Evolutionary conservation across 495 filamentous ascomycete species (phyloP).

Genomic region (Aspergillus nidulans): DNA sequence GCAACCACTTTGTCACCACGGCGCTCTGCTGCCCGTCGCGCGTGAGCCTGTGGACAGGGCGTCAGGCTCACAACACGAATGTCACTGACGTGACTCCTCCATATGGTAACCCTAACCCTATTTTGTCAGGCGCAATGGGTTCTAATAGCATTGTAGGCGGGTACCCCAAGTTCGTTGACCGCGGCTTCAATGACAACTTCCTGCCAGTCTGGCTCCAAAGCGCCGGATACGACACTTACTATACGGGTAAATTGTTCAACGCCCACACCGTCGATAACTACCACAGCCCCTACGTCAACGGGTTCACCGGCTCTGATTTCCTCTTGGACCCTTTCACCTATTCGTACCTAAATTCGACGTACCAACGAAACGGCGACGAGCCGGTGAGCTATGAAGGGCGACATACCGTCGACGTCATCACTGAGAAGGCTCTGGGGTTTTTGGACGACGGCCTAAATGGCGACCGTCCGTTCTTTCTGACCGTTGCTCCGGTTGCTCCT

Average conservation of each 20-base stretch:
- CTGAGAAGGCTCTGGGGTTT: conserved; percentile 50
- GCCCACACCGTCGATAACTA: conserved; percentile 51
- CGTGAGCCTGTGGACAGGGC: conserved; percentile 55
- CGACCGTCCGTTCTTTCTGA: conserved; percentile 62
- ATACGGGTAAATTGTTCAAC: conserved; percentile 64
- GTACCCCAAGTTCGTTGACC: conserved; percentile 59
- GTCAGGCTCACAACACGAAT: conserved; percentile 64
- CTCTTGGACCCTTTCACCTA: conserved; percentile 63
- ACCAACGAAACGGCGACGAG: conserved; percentile 50
- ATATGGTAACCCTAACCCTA: conserved; percentile 47
- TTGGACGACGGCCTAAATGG: conserved; percentile 55
- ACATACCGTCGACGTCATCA: conserved; percentile 52
- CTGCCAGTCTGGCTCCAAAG: conserved; percentile 62
- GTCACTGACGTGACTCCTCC: conserved; percentile 60
- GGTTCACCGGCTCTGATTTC: conserved; percentile 52
- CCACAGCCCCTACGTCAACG: conserved; percentile 46
- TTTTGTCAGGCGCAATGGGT: too few relatives aligned
- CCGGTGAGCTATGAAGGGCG: conserved; percentile 46
- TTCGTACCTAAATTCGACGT: conserved; percentile 54
- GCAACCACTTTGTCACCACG: conserved; percentile 52
- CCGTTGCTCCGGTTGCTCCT: conserved; percentile 61
- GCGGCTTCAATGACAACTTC: conserved; percentile 56
- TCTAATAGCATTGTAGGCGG: too few relatives aligned
- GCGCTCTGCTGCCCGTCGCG: conserved; percentile 57
- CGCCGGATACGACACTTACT: conserved; percentile 61